Conservation (phyloP, 202 grass and related monocot genomes). For the Digitaria exilis region DNA sequence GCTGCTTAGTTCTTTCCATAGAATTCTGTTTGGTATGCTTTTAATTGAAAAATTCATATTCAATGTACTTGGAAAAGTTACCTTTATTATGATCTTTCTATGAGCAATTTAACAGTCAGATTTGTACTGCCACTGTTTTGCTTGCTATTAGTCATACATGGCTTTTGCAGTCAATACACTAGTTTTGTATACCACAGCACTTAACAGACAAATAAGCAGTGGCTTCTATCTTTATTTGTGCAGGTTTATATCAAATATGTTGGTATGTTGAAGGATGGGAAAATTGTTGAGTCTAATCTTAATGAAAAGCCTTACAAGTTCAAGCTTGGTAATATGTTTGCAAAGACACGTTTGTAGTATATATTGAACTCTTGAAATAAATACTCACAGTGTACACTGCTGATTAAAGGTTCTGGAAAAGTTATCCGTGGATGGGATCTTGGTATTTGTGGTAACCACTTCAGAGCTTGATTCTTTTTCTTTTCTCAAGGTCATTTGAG, state of each 20-base stretch:
- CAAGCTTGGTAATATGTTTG: constrained; percentile 61
- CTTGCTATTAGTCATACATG: not conserved
- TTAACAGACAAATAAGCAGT: constrained; percentile 22
- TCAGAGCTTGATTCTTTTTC: not conserved
- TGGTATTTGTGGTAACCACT: constrained; percentile 64
- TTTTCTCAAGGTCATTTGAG: not conserved
- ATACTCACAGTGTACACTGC: constrained; percentile 19
- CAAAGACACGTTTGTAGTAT: not conserved
- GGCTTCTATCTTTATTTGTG: constrained; percentile 2
- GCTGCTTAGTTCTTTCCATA: not conserved
- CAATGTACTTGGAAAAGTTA: not conserved
- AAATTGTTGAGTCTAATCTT: constrained; percentile 61
- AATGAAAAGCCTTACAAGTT: constrained; percentile 64
- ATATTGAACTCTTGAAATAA: constrained; percentile 5
- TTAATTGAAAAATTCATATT: constrained; percentile 8
- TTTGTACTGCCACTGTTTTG: not conserved
- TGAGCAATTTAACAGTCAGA: not conserved
- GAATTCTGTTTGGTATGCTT: constrained; percentile 5
- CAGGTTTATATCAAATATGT: constrained; percentile 85
- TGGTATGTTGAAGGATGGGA: constrained; percentile 71
- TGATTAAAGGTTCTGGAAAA: constrained; percentile 60
- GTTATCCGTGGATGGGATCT: constrained; percentile 81
- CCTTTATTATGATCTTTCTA: not conserved
- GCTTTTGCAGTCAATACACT: not conserved
- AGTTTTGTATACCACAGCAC: not conserved